Conservation (phyloP, 352 stramenopile species). For the Globisporangium spiculum region DNA sequence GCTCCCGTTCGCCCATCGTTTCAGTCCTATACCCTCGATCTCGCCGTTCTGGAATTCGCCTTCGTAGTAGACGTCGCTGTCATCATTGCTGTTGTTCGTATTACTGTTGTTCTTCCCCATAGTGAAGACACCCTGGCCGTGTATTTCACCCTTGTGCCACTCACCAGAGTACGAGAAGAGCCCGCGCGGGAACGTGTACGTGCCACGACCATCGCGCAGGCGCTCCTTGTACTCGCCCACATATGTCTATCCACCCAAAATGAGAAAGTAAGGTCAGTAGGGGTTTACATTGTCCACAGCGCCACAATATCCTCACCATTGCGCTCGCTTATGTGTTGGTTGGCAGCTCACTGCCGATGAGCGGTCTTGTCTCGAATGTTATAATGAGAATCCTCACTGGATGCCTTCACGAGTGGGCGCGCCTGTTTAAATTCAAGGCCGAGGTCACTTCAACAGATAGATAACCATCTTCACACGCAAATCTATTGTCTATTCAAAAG, state of each 20-base stretch:
- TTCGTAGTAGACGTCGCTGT: conserved; percentile 29
- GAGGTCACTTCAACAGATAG: neutral
- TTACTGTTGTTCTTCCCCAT: conserved; percentile 23
- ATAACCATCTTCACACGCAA: neutral
- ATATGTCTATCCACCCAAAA: conserved; percentile 25
- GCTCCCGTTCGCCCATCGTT: conserved; percentile 48
- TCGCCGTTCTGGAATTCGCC: conserved; percentile 54
- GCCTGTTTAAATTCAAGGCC: neutral
- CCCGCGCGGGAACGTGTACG: conserved; percentile 43
- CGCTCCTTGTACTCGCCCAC: conserved; percentile 36
- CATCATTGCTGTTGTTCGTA: neutral
- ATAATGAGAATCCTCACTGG: too few relatives aligned
- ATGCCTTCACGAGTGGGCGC: too few relatives aligned
- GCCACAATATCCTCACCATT: neutral
- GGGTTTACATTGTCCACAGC: neutral
- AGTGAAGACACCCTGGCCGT: conserved; percentile 42
- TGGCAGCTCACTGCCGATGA: too few relatives aligned
- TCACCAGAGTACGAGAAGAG: conserved; percentile 64
- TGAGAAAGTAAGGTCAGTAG: neutral
- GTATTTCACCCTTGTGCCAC: conserved; percentile 62
- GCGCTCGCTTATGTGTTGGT: too few relatives aligned
- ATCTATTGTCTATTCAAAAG: neutral
- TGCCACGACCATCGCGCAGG: conserved; percentile 41
- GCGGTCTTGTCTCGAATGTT: too few relatives aligned
- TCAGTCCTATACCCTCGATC: conserved; percentile 56